These are phyloP conservation scores for Avena insularis DNA, from an alignment of 176 grass and related monocot genomes.

Conservation along the genomic window DNA sequence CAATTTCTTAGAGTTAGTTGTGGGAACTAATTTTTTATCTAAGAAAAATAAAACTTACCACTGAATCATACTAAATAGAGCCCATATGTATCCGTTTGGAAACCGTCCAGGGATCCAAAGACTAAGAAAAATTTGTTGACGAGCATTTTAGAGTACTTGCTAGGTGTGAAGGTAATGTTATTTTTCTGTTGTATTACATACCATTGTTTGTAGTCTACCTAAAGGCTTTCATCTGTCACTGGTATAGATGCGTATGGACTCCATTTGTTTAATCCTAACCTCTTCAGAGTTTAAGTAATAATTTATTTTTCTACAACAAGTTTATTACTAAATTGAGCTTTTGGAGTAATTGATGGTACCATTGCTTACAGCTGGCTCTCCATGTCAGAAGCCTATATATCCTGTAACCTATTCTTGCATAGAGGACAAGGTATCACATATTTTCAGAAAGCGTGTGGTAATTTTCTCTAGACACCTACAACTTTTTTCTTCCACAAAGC, in stretches of 20 bases:
- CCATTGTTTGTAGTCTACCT: too few relatives aligned
- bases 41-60: too few relatives aligned
- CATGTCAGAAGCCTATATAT: neutral
- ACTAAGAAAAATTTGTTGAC: too few relatives aligned
- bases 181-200: too few relatives aligned
- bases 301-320: neutral
- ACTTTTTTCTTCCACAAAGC: neutral
- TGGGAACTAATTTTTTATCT: too few relatives aligned
- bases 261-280: neutral
- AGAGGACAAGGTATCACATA: neutral
- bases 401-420: neutral
- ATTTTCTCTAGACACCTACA: neutral
- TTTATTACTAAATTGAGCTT: neutral
- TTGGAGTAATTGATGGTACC: neutral
- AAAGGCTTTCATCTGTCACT: too few relatives aligned
- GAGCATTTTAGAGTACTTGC: too few relatives aligned
- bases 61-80: too few relatives aligned
- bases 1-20: too few relatives aligned
- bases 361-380: neutral
- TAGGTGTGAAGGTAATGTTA: too few relatives aligned
- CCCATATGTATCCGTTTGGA: too few relatives aligned
- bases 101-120: too few relatives aligned
- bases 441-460: neutral
- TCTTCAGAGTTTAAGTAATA: neutral
- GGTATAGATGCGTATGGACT: neutral